Base-by-base conservation (phyloP, 106 monocot genomes). In the Hemerocallis citrina region DNA sequence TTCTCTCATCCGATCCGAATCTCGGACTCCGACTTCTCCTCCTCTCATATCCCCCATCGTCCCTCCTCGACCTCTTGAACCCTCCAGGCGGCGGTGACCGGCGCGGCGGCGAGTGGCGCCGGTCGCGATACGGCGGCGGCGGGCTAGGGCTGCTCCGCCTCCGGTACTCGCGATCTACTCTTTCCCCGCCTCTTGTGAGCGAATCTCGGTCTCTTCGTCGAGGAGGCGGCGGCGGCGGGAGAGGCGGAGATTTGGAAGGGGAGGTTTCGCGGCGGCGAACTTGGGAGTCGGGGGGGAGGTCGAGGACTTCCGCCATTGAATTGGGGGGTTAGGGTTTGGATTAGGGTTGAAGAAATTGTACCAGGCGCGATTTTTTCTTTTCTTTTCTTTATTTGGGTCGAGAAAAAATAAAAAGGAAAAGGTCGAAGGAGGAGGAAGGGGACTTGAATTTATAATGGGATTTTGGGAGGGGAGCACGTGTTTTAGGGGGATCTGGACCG, bases 11-110 rank as follows among this genome's bases (percentile, higher is more conserved):
- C 8, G 36, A 23, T n/a, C 59, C 59, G 40, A 59, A 77, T 43
- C 82, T 71, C 1, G 80, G 79, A 32, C 90, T 82, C 35, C 83
- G 78, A 27, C 92, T 79, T 33, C 86, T 75, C 19, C 95, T 75
- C 28, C 78, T 71, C 25, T 83, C 83, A 10, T 83, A 85, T 6
- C 85, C 85, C 7, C 85, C 91, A 30, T 91, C 91, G 14, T 98
- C 91, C 68, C 90, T 81, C 57, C 96, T 67, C 6, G 80, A 76
- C 50, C 96, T 61, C 84, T 98, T 91, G 39, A 71, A 82, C 1
- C 72, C 71, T 28, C 76, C 77, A 3, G 77, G 77, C 2, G 93
- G 82, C 3, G 95, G 74, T 1, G 78, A 78, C 30, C 89, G 60
- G 16, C 72, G 55, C 2, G 84, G 87, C 0, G 89, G 84, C 1